Percentiles rank a stretch among this genome's conserved stretches.
Conservation (phyloP, 768 basidiomycete species). For the Tephrocybe sp. region DNA sequence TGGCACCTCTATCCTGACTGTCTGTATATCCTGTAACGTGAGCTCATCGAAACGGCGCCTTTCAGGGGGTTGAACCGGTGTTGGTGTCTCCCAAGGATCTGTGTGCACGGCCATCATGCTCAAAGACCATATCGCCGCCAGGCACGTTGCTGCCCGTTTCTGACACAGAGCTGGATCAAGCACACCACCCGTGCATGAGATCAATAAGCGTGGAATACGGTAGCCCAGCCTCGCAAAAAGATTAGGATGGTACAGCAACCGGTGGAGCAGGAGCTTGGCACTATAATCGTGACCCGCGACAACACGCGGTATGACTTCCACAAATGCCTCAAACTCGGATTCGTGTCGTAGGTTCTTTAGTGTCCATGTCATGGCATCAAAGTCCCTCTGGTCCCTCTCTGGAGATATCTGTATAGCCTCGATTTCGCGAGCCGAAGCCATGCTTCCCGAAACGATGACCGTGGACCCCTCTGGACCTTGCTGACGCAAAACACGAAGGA, state of each 20-base stretch:
- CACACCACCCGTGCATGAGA: slow-evolving; percentile 26
- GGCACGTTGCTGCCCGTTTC: slow-evolving; percentile 32
- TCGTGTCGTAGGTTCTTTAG: slow-evolving; percentile 34
- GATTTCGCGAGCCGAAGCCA: slow-evolving; percentile 31
- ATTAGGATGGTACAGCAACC: slow-evolving; percentile 30
- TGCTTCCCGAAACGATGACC: slow-evolving; percentile 16
- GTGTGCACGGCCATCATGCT: slow-evolving; percentile 39
- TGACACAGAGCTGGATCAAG: slow-evolving; percentile 24
- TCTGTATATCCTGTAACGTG: slow-evolving; percentile 27
- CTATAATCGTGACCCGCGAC: slow-evolving; percentile 38
- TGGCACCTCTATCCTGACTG: slow-evolving; percentile 22
- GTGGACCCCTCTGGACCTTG: slow-evolving; percentile 19
- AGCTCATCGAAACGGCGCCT: slow-evolving; percentile 34
- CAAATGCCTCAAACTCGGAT: slow-evolving; percentile 34
- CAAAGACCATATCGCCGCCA: slow-evolving; percentile 41
- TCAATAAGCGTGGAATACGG: slow-evolving; percentile 35
- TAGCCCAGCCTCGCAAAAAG: slow-evolving; percentile 29
- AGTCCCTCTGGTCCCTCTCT: slow-evolving; percentile 36
- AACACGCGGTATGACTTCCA: slow-evolving; percentile 34
- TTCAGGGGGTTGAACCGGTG: slow-evolving; percentile 15
- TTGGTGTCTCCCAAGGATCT: slow-evolving; percentile 8
- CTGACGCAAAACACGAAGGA: slow-evolving; percentile 24
- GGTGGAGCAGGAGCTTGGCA: slow-evolving; percentile 34
- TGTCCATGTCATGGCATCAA: slow-evolving; percentile 40
- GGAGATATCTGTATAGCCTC: slow-evolving; percentile 33